Evolutionary conservation across 805 yeast genomes (phyloP).

Genomic region (Wickerhamomyces xylosicus): DNA sequence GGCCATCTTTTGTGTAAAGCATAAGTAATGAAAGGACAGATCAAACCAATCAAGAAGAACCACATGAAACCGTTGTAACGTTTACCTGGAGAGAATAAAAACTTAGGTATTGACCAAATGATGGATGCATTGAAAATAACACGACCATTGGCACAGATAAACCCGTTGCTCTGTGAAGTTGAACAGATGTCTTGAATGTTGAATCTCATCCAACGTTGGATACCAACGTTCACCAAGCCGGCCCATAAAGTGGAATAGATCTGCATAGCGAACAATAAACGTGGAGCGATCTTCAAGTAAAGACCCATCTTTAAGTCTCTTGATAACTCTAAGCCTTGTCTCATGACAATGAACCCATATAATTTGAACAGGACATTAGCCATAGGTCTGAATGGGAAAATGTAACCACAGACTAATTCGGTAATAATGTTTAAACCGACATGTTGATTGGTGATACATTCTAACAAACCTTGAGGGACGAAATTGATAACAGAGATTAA

Average conservation of each 20-base stretch:
- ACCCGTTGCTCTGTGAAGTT: constrained; percentile 29
- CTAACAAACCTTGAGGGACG: constrained; percentile 47
- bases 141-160: constrained; percentile 31
- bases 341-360: constrained; percentile 41
- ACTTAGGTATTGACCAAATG: constrained; percentile 42
- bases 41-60: constrained; percentile 42
- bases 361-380: constrained; percentile 47
- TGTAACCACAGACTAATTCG: constrained; percentile 50
- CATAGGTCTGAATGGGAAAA: constrained; percentile 42
- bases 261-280: constrained; percentile 39
- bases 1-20: constrained; percentile 21
- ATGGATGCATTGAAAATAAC: constrained; percentile 42
- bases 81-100: constrained; percentile 35
- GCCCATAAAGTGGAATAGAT: constrained; percentile 29
- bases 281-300: constrained; percentile 48
- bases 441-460: constrained; percentile 43
- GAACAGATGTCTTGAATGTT: constrained; percentile 29
- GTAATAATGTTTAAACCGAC: constrained; percentile 51
- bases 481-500: constrained; percentile 41
- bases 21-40: constrained; percentile 27
- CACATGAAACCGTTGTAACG: constrained; percentile 43
- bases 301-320: constrained; percentile 47
- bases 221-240: constrained; percentile 27
- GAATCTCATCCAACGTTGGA: constrained; percentile 30
- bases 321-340: constrained; percentile 41